Evolutionary conservation across 768 basidiomycete species (phyloP), one percentile per base, ranked within the genome.

Genomic region (Panaeolus cyanescens): DNA sequence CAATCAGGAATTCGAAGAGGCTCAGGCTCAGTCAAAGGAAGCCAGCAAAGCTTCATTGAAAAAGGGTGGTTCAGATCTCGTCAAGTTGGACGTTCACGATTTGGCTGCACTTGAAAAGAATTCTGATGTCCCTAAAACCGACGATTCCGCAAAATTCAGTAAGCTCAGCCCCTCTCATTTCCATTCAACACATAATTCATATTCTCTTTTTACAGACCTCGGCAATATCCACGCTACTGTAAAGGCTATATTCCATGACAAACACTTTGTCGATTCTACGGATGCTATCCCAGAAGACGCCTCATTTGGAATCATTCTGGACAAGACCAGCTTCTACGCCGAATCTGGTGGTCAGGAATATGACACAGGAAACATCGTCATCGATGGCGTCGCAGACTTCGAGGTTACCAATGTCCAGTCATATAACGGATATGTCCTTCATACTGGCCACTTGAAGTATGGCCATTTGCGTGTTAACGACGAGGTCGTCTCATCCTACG

Each of bases 301-400:
- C 4, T 74, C 81, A 6, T 93, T 99, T 72, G 97, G 97, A 40
- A 69, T 99, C 54, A 72, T 99, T 30, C 88, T 99, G 55, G 93
- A 99, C 77, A 84, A 84, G 45, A 98, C 97, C 3, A 94, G 90
- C 77, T 98, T 99, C 76, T 99, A 99, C 64, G 96, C 97, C 6
- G 97, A 99, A 77, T 84, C 94, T 34, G 97, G 97, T 68, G 97
- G 97, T 28, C 97, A 99, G 72, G 96, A 99, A 76, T 88, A 92
- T 68, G 97, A 99, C 72, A 98, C 93, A 0, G 97, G 97, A 58
- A 92, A 90, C 67, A 93, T 99, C 64, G 88, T 95, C 28, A 91
- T 98, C 57, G 96, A 97, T 64, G 96, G 90, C 39, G 79, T 86
- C 62, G 89, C 92, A 32, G 95, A 97, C 73, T 99, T 99, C 72